Percentiles rank a stretch among this genome's conserved stretches.
These are phyloP conservation scores for Smittium mucronatum DNA, from an alignment of 371 early-diverging fungal genomes.

Conservation along the genomic window DNA sequence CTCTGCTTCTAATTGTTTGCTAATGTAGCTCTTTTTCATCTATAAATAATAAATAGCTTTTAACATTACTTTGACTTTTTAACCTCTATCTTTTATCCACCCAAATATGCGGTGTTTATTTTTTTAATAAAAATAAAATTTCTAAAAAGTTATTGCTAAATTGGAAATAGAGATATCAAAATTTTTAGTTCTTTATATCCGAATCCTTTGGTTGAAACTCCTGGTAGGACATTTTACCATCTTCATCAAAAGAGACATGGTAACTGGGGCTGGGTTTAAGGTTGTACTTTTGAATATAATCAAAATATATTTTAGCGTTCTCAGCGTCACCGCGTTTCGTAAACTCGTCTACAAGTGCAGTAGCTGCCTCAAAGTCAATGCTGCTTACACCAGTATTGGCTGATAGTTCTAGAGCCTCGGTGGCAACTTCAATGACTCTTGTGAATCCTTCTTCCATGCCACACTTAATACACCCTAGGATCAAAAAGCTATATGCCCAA, in stretches of 20 bases:
- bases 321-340: constrained; percentile 15
- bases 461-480: constrained; percentile 21
- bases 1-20: too few species aligned
- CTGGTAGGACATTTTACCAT: constrained; percentile 2
- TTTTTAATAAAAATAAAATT: too few species aligned
- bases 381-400: constrained; percentile 5
- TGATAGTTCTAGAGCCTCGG: constrained; percentile 23
- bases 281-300: constrained; percentile 8
- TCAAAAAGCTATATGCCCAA: constrained; percentile 24
- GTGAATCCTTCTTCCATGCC: constrained; percentile 26
- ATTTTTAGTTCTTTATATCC: too few species aligned
- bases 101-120: too few species aligned
- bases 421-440: constrained; percentile 19
- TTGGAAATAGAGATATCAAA: too few species aligned
- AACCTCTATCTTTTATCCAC: too few species aligned
- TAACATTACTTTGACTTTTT: too few species aligned
- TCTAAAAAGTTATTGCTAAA: too few species aligned
- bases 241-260: constrained; percentile 15
- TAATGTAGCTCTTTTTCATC: too few species aligned
- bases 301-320: constrained; percentile 24
- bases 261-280: constrained; percentile 11
- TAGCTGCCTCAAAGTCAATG: constrained; percentile 23
- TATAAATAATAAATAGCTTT: too few species aligned
- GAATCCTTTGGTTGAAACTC: too few species aligned
- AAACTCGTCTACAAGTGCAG: constrained; percentile 16